Evolutionary conservation across 23 red algal genomes (phyloP).

Genomic region (Gracilaria gracilis): DNA sequence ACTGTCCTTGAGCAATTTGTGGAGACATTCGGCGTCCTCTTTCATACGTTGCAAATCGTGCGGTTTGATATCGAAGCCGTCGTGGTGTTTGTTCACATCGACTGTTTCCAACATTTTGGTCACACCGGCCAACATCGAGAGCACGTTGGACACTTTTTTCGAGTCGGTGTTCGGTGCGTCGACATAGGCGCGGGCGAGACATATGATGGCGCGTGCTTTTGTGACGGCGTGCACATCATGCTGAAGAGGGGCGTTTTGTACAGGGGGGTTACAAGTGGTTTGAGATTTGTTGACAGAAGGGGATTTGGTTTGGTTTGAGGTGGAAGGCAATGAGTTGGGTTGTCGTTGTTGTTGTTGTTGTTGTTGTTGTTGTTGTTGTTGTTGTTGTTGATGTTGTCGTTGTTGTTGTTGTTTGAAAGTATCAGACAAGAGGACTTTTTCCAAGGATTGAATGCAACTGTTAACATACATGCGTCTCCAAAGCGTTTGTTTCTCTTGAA

Average conservation of each 20-base stretch:
- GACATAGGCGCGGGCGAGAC: conserved; percentile 13
- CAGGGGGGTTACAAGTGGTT: background rate
- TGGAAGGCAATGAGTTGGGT: no score
- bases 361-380: no score
- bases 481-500: background rate
- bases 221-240: background rate
- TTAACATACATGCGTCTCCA: conserved; percentile 16
- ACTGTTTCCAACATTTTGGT: background rate
- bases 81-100: background rate
- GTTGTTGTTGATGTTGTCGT: no score
- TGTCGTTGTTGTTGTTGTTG: no score
- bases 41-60: conserved; percentile 23
- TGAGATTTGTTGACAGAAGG: background rate
- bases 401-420: background rate
- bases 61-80: background rate
- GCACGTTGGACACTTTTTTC: background rate
- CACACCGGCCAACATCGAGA: background rate
- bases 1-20: background rate
- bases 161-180: background rate
- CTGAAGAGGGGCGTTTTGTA: background rate
- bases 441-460: conserved; percentile 18
- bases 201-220: background rate
- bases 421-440: background rate
- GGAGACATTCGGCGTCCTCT: background rate
- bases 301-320: background rate